These are phyloP conservation scores for Bretschneidera sinensis DNA, from an alignment of 345 rosid genomes.

Conservation along the genomic window DNA sequence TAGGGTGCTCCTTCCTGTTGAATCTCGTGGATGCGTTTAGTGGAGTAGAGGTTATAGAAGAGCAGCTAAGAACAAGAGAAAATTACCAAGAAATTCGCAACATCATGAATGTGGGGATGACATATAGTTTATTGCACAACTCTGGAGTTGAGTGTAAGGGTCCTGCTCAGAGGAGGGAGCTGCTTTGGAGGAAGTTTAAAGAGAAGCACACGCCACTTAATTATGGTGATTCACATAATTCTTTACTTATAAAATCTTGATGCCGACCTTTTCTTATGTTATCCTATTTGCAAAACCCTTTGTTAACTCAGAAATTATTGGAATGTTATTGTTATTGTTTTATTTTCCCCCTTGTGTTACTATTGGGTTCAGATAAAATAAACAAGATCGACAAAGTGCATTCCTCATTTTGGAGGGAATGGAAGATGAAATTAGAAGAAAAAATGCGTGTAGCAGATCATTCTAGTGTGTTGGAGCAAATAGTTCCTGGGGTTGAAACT, in stretches of 20 bases:
- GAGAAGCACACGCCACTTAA: constrained; percentile 55
- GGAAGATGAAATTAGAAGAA: constrained; percentile 91
- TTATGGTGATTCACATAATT: constrained; percentile 48
- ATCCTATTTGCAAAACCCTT: background rate
- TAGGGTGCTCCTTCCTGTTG: constrained; percentile 83
- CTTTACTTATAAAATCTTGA: background rate
- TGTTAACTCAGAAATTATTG: background rate
- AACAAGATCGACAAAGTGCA: constrained; percentile 71
- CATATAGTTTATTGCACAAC: constrained; percentile 73
- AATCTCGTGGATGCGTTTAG: constrained; percentile 83
- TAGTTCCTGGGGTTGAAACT: constrained; percentile 84
- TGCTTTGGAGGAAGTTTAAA: constrained; percentile 55
- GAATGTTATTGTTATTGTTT: constrained; percentile 10
- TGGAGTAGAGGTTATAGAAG: constrained; percentile 91
- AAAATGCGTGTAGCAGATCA: constrained; percentile 69
- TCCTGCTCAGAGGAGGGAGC: constrained; percentile 69
- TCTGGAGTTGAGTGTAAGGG: constrained; percentile 74
- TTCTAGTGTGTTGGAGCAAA: constrained; percentile 71
- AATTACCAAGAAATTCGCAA: constrained; percentile 79
- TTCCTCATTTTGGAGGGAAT: constrained; percentile 91
- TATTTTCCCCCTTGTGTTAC: constrained; percentile 7
- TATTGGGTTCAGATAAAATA: constrained; percentile 60
- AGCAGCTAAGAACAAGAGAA: constrained; percentile 69
- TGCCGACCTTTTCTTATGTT: constrained; percentile 3
- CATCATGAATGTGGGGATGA: constrained; percentile 92